phyloP scores from a whole-genome alignment of 257 asterid species.

The Linderniella brevidens region DNA sequence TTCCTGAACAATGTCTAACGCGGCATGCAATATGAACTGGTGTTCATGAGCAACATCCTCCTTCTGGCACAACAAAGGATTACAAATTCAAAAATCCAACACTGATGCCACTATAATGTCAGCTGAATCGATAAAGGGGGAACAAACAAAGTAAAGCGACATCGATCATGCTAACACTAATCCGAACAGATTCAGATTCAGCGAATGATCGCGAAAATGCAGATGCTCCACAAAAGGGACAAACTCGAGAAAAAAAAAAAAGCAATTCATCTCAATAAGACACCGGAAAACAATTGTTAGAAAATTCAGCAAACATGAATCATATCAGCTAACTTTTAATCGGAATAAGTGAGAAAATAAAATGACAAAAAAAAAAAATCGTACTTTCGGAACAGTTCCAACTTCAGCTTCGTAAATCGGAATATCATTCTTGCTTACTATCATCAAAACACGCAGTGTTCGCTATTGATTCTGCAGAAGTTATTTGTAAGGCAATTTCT shows the following conservation, averaged over 20 bases:
- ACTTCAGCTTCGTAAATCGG: conserved; percentile 99
- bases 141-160: neutral
- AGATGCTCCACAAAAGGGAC: too few species aligned
- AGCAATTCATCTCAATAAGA: too few species aligned
- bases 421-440: conserved; percentile 81
- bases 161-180: conserved; percentile 3
- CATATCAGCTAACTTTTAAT: too few species aligned
- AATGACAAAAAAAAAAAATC: conserved; percentile 3
- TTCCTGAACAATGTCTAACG: conserved; percentile 90
- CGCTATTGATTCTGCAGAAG: conserved; percentile 30
- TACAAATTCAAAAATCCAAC: conserved; percentile 2
- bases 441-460: conserved; percentile 92
- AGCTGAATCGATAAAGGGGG: too few species aligned
- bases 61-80: conserved; percentile 28
- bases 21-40: conserved; percentile 91
- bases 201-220: too few species aligned
- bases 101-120: too few species aligned
- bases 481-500: too few species aligned
- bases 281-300: too few species aligned
- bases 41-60: conserved; percentile 97
- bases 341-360: neutral
- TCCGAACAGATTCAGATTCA: too few species aligned
- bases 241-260: too few species aligned
- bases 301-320: too few species aligned
- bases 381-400: conserved; percentile 81